A percentile compares a stretch with the other conserved stretches of the same genome.
These are phyloP conservation scores for Reutealis trisperma DNA, from an alignment of 345 rosid genomes.

Conservation along the genomic window DNA sequence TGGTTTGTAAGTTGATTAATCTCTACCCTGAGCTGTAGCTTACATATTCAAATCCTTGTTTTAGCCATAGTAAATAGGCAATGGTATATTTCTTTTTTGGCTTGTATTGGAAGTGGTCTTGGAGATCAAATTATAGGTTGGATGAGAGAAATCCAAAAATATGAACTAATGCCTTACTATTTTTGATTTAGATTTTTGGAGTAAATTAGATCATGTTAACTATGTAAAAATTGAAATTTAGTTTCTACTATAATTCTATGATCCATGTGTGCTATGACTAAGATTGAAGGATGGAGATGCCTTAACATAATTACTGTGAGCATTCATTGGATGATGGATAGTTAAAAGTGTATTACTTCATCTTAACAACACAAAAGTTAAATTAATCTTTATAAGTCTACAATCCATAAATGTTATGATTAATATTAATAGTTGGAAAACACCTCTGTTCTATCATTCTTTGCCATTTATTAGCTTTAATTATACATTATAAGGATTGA, in stretches of 20 bases:
- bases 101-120: no score
- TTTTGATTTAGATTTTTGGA: background rate
- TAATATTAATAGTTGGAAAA: background rate
- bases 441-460: background rate
- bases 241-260: background rate
- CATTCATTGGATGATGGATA: background rate
- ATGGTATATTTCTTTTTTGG: no score
- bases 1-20: no score
- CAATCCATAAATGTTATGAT: background rate
- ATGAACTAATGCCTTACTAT: background rate
- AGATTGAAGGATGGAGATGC: slow-evolving; percentile 1
- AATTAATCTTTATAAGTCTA: background rate
- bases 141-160: background rate
- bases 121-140: no score
- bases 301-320: background rate
- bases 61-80: no score
- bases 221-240: no score
- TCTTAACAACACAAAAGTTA: background rate
- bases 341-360: background rate
- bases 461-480: background rate
- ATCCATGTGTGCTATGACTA: background rate
- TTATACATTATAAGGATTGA: background rate
- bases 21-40: background rate
- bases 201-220: background rate
- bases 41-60: no score